phyloP scores from a whole-genome alignment of 306 rosid species.

The Aeschynomene evenia region DNA sequence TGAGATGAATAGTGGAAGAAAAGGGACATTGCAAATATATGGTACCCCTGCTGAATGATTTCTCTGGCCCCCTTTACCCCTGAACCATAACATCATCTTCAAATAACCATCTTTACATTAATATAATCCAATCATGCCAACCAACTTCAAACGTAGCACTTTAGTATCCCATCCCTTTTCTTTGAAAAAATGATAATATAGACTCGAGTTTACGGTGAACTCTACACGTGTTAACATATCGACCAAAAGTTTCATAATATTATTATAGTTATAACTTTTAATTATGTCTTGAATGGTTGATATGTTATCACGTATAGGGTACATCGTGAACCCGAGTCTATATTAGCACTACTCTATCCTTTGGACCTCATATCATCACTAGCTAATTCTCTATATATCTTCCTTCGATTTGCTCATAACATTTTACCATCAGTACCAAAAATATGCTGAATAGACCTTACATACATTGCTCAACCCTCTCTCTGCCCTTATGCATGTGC shows the following conservation, averaged over 20 bases:
- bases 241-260: no score
- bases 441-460: slow-evolving; percentile 41
- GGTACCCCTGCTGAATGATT: slow-evolving; percentile 38
- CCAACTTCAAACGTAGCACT: slow-evolving; percentile 33
- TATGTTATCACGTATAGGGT: no score
- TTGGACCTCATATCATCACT: slow-evolving; percentile 41
- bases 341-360: no score
- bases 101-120: slow-evolving; percentile 34
- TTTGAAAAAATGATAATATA: no score
- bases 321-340: no score
- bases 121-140: slow-evolving; percentile 35
- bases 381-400: slow-evolving; percentile 37
- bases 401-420: slow-evolving; percentile 31
- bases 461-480: slow-evolving; percentile 33
- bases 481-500: slow-evolving; percentile 46
- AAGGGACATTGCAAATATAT: slow-evolving; percentile 46
- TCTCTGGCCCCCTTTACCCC: slow-evolving; percentile 30
- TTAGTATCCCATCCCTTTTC: slow-evolving; percentile 15
- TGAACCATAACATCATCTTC: slow-evolving; percentile 37
- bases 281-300: no score
- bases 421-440: slow-evolving; percentile 31
- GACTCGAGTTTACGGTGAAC: no score
- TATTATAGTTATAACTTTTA: no score
- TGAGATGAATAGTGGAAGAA: slow-evolving; percentile 40
- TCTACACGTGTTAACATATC: no score